phyloP scores from a whole-genome alignment of 768 basidiomycete species.

The Erythrobasidium yunnanense region DNA sequence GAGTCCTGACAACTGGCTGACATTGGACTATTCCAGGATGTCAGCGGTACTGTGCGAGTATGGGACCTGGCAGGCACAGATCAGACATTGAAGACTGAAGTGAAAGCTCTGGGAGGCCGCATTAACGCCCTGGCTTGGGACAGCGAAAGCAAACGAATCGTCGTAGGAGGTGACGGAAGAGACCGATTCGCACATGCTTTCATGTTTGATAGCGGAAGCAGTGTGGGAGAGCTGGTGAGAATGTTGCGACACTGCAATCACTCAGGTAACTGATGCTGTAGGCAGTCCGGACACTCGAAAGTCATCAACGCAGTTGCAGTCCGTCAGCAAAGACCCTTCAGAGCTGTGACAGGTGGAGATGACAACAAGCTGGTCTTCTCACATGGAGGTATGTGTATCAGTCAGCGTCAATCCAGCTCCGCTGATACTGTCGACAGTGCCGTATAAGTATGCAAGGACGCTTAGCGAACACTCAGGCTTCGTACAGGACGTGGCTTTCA shows the following conservation, averaged over 20 bases:
- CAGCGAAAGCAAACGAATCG: slow-evolving; percentile 87
- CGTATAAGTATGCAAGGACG: slow-evolving; percentile 82
- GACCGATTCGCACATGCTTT: slow-evolving; percentile 57
- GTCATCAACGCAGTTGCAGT: slow-evolving; percentile 84
- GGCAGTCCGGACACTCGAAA: slow-evolving; percentile 66
- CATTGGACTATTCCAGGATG: too few species aligned
- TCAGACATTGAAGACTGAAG: slow-evolving; percentile 68
- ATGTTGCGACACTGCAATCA: background rate
- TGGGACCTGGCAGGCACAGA: slow-evolving; percentile 76
- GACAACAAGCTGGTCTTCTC: slow-evolving; percentile 72
- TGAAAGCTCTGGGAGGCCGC: slow-evolving; percentile 43
- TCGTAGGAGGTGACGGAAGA: slow-evolving; percentile 81
- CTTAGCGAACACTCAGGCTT: slow-evolving; percentile 84
- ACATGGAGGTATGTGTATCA: slow-evolving; percentile 46
- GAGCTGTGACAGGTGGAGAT: slow-evolving; percentile 78
- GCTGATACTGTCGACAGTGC: slow-evolving; percentile 42
- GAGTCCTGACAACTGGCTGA: too few species aligned
- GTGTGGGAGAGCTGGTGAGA: slow-evolving; percentile 13
- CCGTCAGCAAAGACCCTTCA: slow-evolving; percentile 75
- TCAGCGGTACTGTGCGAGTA: slow-evolving; percentile 50
- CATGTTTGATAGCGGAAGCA: slow-evolving; percentile 38
- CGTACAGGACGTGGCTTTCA: slow-evolving; percentile 75
- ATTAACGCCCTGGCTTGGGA: slow-evolving; percentile 96
- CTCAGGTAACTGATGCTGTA: background rate
- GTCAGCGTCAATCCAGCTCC: background rate